Base-by-base conservation (phyloP, 805 yeast species). In the Priceomyces fermenticarens region DNA sequence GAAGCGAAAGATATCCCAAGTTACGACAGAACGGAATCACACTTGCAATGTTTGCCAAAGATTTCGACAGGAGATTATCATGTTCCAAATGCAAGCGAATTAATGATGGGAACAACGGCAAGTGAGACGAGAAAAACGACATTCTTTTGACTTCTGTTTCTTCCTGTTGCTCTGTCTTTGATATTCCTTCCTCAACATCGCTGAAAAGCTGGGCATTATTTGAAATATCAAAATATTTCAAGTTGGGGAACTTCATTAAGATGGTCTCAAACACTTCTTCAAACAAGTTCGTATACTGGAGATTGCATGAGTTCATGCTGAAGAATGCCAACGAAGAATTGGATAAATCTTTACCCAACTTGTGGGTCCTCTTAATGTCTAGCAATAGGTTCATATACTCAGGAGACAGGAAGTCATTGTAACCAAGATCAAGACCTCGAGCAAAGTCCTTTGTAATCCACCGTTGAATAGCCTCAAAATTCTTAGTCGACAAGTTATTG, bases 401-500 rank as follows among this genome's bases (percentile, higher is more conserved):
- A 1, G 52, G 30, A 4, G 63, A 52, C 58, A 72, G 70, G 42
- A 85, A 62, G 56, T 87, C 90, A 57, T 90, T 90, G 54, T 83
- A 90, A 3, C 95, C 95, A 14, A 90, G 53, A 66, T 89, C 97
- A 4, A 90, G 60, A 3, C 97, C 97, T 47, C 80, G 57, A 4
- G 81, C 73, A 20, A 65, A 51, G 65, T 53, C 58, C 61, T 60
- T 45, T 51, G 58, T 38, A 41, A 85, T 58, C 89, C 91, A 88
- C 35, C 76, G 62, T 5, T 78, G 71, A 16, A 87, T 50, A 10
- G 68, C 44, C 44, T 70, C 69, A 27, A 83, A 58, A 43, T 88
- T 91, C n/a, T 75, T 75, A 2, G 70, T 64, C 0, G 75, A 63
- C 12, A 90, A 63, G 16, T 83, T 83, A 46, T 85, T 83, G 49